Conservation (phyloP, 208 protist genomes). For the Phytomonas sp. region DNA sequence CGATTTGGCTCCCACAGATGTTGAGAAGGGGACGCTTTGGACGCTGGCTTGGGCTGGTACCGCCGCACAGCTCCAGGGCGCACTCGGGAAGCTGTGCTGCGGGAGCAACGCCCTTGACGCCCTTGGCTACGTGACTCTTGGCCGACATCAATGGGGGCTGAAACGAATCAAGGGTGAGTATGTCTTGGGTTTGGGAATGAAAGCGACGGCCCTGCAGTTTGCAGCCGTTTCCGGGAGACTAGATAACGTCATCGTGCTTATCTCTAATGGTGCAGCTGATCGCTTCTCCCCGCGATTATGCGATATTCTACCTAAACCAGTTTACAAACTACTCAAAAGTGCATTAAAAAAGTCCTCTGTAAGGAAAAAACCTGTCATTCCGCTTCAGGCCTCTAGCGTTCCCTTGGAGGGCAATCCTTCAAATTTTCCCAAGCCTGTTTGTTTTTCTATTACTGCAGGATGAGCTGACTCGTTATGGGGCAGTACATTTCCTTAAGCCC, state of each 20-base stretch:
- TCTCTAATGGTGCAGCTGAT: constrained; percentile 49
- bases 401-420: neutral
- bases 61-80: constrained; percentile 31
- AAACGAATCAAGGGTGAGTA: constrained; percentile 26
- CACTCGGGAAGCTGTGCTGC: constrained; percentile 28
- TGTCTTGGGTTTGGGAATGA: constrained; percentile 59
- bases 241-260: constrained; percentile 71
- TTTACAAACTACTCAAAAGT: constrained; percentile 17
- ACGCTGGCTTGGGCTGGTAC: constrained; percentile 61
- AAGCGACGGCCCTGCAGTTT: constrained; percentile 75
- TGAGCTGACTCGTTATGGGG: neutral
- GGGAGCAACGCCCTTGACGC: constrained; percentile 22
- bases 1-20: constrained; percentile 9
- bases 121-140: constrained; percentile 55
- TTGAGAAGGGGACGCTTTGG: constrained; percentile 61
- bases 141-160: constrained; percentile 59
- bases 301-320: constrained; percentile 36
- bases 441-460: neutral
- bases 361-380: neutral
- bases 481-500: neutral
- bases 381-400: neutral
- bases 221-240: constrained; percentile 60
- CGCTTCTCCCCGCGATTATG: constrained; percentile 30
- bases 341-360: constrained; percentile 10
- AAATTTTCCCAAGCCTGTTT: neutral